Conservation (phyloP, 257 asterid genomes). For the Buddleja alternifolia region DNA sequence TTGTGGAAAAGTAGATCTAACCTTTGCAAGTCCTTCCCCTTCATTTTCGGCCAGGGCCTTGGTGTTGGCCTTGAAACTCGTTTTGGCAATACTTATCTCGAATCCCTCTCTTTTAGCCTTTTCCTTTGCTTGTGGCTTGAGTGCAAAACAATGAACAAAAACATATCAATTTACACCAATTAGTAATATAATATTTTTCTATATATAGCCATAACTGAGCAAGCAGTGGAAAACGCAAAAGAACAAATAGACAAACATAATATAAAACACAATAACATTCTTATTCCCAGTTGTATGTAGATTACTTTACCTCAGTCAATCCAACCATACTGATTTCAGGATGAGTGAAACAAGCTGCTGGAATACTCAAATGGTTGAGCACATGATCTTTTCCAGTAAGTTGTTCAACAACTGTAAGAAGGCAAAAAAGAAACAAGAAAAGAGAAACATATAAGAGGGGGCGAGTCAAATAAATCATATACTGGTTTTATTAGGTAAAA, state of each 20-base stretch:
- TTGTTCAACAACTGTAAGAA: conserved; percentile 71
- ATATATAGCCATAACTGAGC: neutral
- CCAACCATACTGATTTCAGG: conserved; percentile 96
- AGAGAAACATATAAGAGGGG: neutral
- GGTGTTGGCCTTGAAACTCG: conserved; percentile 92
- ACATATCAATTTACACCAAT: neutral
- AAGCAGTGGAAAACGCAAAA: neutral
- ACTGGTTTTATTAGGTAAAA: neutral
- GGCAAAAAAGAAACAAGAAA: neutral
- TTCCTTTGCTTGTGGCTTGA: conserved; percentile 90
- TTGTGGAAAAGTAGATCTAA: conserved; percentile 26
- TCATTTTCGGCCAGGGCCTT: conserved; percentile 94
- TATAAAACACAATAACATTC: neutral
- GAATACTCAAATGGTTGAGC: conserved; percentile 79
- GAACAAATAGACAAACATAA: neutral
- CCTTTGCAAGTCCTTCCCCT: conserved; percentile 96
- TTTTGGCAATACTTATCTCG: conserved; percentile 74
- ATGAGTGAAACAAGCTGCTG: conserved; percentile 92
- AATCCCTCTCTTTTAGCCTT: conserved; percentile 80
- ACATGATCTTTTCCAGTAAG: conserved; percentile 78
- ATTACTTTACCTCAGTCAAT: conserved; percentile 69
- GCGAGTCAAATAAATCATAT: neutral
- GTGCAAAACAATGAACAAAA: conserved; percentile 14
- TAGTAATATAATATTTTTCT: neutral
- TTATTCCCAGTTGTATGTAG: neutral